These are phyloP conservation scores for Sesbania bispinosa DNA, from an alignment of 306 rosid genomes.

Conservation along the genomic window DNA sequence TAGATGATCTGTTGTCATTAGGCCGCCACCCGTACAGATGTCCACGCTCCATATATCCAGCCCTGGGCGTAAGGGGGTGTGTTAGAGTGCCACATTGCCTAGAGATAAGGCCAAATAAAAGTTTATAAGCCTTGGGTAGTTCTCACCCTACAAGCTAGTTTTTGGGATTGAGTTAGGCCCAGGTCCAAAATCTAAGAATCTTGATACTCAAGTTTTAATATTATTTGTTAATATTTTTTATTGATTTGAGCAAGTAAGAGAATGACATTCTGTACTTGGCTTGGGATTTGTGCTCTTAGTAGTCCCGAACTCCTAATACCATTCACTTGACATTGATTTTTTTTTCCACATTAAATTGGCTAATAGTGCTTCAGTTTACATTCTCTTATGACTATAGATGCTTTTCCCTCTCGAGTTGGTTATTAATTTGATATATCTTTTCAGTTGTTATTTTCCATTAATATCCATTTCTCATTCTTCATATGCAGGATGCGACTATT, in stretches of 20 bases:
- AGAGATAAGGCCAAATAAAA: too few relatives aligned
- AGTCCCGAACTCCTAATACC: neutral
- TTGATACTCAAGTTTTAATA: too few relatives aligned
- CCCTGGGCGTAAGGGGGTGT: too few relatives aligned
- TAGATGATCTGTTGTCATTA: too few relatives aligned
- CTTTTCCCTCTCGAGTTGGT: neutral
- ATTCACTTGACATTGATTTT: neutral
- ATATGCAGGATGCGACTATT: conserved; percentile 76
- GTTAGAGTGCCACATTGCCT: too few relatives aligned
- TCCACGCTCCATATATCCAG: too few relatives aligned
- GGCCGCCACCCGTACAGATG: too few relatives aligned
- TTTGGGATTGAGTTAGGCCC: too few relatives aligned
- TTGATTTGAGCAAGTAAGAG: neutral
- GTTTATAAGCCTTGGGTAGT: too few relatives aligned
- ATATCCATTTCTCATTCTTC: conserved; percentile 11
- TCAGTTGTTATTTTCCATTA: neutral
- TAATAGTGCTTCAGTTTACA: neutral
- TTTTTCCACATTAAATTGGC: neutral
- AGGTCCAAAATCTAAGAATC: too few relatives aligned
- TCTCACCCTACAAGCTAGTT: too few relatives aligned
- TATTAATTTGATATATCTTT: neutral
- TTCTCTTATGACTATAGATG: neutral
- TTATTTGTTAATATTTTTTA: neutral
- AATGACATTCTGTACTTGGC: neutral
- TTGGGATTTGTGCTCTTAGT: neutral